Evolutionary conservation across 202 grass and related monocot genomes (phyloP).

Genomic region (Cymbopogon flexuosus): DNA sequence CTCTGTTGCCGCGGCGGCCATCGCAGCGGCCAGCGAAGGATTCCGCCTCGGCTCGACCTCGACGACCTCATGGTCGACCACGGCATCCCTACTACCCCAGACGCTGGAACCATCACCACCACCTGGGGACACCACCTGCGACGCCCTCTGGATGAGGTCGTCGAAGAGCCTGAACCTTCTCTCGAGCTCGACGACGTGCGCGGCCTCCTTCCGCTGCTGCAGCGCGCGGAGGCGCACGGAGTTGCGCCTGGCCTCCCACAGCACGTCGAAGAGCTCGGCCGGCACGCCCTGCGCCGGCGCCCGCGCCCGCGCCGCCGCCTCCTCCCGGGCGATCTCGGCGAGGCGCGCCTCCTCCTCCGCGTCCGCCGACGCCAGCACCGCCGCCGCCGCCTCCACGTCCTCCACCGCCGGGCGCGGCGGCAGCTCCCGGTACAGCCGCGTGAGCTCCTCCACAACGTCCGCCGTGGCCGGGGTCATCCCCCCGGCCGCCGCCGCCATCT

Average conservation of each 20-base stretch:
- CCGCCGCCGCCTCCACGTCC: slow-evolving; percentile 66
- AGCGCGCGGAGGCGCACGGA: slow-evolving; percentile 44
- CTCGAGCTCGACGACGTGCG: slow-evolving; percentile 69
- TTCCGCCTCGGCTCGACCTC: slow-evolving; percentile 21
- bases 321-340: slow-evolving; percentile 44
- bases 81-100: neutral
- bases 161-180: slow-evolving; percentile 63
- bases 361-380: slow-evolving; percentile 52
- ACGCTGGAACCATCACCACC: neutral
- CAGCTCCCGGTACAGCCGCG: slow-evolving; percentile 57
- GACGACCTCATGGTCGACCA: slow-evolving; percentile 3
- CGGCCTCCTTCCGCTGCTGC: slow-evolving; percentile 78
- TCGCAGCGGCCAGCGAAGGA: neutral
- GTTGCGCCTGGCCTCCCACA: slow-evolving; percentile 65
- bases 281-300: slow-evolving; percentile 26
- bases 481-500: slow-evolving; percentile 7
- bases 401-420: slow-evolving; percentile 63
- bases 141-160: slow-evolving; percentile 72
- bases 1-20: neutral
- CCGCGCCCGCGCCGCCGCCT: slow-evolving; percentile 7
- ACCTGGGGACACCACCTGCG: slow-evolving; percentile 41
- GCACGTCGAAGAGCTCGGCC: slow-evolving; percentile 58
- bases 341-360: slow-evolving; percentile 64
- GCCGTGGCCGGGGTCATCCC: slow-evolving; percentile 32
- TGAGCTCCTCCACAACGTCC: slow-evolving; percentile 63